Conservation (phyloP, 169 alveolate genomes). For the Cryptosporidium parvum region DNA sequence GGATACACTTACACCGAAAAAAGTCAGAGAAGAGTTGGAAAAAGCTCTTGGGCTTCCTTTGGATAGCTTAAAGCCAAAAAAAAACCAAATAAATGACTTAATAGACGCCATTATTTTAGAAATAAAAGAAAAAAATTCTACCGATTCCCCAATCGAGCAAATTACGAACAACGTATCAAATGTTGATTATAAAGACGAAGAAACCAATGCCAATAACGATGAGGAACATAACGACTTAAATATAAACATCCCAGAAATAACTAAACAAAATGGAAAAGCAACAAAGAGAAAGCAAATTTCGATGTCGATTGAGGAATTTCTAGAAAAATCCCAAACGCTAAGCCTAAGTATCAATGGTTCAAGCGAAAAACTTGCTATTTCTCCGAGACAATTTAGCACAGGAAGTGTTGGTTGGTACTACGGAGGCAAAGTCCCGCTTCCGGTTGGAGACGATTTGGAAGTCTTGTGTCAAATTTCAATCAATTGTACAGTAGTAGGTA, state of each 20-base stretch:
- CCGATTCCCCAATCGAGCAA: neutral
- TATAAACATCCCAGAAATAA: neutral
- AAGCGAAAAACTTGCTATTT: conserved; percentile 11
- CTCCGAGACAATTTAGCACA: conserved; percentile 70
- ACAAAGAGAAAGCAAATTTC: conserved; percentile 48
- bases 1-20: conserved; percentile 50
- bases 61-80: conserved; percentile 24
- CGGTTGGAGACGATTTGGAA: conserved; percentile 61
- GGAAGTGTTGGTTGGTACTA: conserved; percentile 75
- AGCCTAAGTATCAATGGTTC: conserved; percentile 39
- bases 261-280: conserved; percentile 4
- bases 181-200: neutral
- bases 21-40: conserved; percentile 73
- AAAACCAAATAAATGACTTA: conserved; percentile 30
- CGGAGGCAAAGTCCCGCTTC: conserved; percentile 66
- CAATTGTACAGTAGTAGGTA: conserved; percentile 70
- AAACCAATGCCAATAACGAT: neutral
- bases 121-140: neutral
- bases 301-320: conserved; percentile 62
- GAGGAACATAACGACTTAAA: neutral
- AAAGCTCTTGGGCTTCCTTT: conserved; percentile 7
- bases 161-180: neutral
- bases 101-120: conserved; percentile 30
- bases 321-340: conserved; percentile 44
- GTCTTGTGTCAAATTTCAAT: conserved; percentile 62